These are phyloP conservation scores for Geotrichum restrictum DNA, from an alignment of 1,139 yeast species.

Conservation along the genomic window DNA sequence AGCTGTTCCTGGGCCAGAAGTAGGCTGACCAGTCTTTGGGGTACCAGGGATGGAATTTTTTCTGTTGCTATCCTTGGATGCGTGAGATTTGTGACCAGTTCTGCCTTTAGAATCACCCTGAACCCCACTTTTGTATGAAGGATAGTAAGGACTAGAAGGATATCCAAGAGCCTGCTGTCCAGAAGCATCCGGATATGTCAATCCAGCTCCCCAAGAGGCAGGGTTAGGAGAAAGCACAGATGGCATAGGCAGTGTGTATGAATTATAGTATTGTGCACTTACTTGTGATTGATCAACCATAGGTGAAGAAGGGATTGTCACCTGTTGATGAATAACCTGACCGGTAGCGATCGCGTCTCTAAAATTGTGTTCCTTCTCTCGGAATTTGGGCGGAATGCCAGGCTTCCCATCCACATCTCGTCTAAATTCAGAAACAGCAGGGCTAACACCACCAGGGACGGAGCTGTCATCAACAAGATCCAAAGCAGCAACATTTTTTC, in stretches of 20 bases:
- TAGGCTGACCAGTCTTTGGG: conserved; percentile 4
- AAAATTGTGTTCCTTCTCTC: conserved; percentile 11
- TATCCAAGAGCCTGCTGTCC: neutral
- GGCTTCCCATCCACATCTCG: neutral
- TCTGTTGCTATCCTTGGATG: conserved; percentile 5
- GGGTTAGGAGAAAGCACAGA: neutral
- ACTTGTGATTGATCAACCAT: conserved; percentile 21
- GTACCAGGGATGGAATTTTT: conserved; percentile 5
- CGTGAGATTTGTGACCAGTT: neutral
- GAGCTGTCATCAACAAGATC: conserved; percentile 2
- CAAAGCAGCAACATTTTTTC: conserved; percentile 3
- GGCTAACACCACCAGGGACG: neutral
- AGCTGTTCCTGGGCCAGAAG: neutral
- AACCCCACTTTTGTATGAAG: neutral
- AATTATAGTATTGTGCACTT: conserved; percentile 3
- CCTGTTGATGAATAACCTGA: conserved; percentile 8
- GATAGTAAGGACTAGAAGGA: neutral
- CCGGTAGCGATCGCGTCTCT: neutral
- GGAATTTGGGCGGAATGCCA: conserved; percentile 3
- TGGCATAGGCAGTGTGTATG: conserved; percentile 8
- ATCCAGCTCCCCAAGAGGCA: neutral
- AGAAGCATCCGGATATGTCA: neutral
- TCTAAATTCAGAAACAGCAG: neutral
- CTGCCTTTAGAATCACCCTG: neutral
- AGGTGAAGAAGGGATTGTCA: conserved; percentile 6